These are phyloP conservation scores for Papiliotrema nemorosa DNA, from an alignment of 1,284 basidiomycete species.

Conservation along the genomic window DNA sequence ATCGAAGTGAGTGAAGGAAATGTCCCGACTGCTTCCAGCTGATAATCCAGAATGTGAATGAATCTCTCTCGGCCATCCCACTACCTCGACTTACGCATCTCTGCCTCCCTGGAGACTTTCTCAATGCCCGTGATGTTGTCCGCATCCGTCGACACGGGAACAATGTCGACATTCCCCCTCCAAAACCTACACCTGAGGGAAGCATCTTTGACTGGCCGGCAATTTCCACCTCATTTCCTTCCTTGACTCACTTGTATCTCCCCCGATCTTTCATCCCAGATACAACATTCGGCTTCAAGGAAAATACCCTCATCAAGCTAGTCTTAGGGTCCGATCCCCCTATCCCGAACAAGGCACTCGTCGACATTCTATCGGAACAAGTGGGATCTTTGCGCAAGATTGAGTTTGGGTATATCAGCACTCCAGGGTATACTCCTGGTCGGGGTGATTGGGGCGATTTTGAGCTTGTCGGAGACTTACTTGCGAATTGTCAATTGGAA, in stretches of 20 bases:
- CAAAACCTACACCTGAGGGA: constrained; percentile 9
- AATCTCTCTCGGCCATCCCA: constrained; percentile 14
- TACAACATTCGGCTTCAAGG: neutral
- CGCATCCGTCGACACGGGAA: constrained; percentile 7
- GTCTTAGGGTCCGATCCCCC: constrained; percentile 21
- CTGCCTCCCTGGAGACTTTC: constrained; percentile 27
- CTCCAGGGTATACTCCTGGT: neutral
- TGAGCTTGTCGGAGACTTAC: neutral
- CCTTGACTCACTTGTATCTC: constrained; percentile 28
- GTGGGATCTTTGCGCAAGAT: constrained; percentile 12
- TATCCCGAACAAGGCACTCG: constrained; percentile 16
- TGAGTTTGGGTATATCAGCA: constrained; percentile 19
- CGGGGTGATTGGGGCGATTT: constrained; percentile 8
- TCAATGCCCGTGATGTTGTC: constrained; percentile 12
- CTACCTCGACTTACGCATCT: constrained; percentile 26
- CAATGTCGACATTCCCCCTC: constrained; percentile 11
- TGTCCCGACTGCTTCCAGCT: neutral
- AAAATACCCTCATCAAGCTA: constrained; percentile 12
- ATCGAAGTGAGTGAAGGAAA: constrained; percentile 17
- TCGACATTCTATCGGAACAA: constrained; percentile 12
- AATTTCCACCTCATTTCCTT: constrained; percentile 18
- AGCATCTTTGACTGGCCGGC: constrained; percentile 16
- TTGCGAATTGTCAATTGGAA: neutral
- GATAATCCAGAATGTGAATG: constrained; percentile 8
- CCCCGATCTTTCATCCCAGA: constrained; percentile 20